These are phyloP conservation scores for Microstegium vimineum DNA, from an alignment of 176 grass and related monocot genomes.

Conservation along the genomic window DNA sequence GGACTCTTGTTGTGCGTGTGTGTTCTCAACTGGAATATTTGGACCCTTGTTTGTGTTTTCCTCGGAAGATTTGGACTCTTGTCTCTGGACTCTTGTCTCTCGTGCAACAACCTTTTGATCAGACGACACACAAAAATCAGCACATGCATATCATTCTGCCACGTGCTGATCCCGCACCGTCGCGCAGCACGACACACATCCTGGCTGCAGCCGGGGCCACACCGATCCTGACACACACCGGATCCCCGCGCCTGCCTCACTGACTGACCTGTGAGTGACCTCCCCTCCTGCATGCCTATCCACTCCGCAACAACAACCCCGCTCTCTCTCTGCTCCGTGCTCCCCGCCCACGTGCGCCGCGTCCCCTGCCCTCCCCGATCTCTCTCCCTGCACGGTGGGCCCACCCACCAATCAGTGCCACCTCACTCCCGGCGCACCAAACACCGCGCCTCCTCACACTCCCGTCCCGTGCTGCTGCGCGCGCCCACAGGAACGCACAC, in stretches of 20 bases:
- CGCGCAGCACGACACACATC: neutral
- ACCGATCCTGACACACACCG: neutral
- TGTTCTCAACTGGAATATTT: too few species aligned
- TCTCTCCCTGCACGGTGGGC: neutral
- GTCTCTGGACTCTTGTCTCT: too few species aligned
- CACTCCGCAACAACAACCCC: neutral
- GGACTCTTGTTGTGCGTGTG: too few species aligned
- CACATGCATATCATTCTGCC: neutral
- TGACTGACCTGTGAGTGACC: too few species aligned
- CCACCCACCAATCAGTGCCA: neutral
- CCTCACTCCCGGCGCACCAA: neutral
- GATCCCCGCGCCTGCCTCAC: neutral
- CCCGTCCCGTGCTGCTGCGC: neutral
- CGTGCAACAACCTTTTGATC: too few species aligned
- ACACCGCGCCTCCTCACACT: neutral
- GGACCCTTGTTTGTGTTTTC: too few species aligned
- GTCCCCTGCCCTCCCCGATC: too few species aligned
- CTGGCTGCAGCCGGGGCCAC: neutral
- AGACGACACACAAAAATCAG: too few species aligned
- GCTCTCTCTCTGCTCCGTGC: neutral
- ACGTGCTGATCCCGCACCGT: neutral
- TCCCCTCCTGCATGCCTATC: slow-evolving; percentile 1
- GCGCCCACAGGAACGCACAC: neutral
- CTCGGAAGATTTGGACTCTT: too few species aligned
- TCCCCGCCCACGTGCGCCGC: neutral